Percentiles rank a stretch among this genome's conserved stretches.
phyloP scores from a whole-genome alignment of 805 yeast species.

The Teunomyces cretensis region DNA sequence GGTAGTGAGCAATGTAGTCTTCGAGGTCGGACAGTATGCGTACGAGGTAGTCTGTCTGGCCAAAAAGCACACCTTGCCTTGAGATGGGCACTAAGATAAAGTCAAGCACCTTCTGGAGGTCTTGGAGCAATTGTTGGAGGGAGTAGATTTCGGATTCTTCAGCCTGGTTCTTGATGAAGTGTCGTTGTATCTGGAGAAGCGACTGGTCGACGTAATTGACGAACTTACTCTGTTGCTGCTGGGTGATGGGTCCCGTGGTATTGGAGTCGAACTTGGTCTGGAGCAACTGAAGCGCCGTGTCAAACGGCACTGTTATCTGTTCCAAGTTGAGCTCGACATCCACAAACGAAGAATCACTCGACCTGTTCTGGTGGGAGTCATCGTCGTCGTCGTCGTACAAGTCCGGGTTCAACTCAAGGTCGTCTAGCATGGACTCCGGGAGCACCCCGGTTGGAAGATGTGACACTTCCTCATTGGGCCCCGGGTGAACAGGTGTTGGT shows the following conservation, averaged over 20 bases:
- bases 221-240: constrained; percentile 55
- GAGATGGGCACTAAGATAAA: constrained; percentile 62
- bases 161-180: constrained; percentile 43
- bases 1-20: constrained; percentile 51
- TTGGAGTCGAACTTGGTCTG: constrained; percentile 10
- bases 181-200: constrained; percentile 54
- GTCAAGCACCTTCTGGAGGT: constrained; percentile 48
- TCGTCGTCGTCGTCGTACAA: constrained; percentile 32
- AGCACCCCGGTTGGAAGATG: constrained; percentile 22
- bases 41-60: constrained; percentile 63
- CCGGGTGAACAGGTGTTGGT: constrained; percentile 36
- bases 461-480: constrained; percentile 32
- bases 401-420: constrained; percentile 41
- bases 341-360: constrained; percentile 1
- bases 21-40: constrained; percentile 65
- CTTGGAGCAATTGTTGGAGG: constrained; percentile 38
- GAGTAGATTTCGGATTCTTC: constrained; percentile 26
- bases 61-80: constrained; percentile 36
- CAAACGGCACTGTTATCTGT: constrained; percentile 29
- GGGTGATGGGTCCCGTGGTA: not conserved
- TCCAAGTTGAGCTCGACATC: constrained; percentile 5
- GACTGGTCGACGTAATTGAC: constrained; percentile 54
- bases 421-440: constrained; percentile 12
- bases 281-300: constrained; percentile 21
- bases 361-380: not conserved